Percentiles rank a stretch among this genome's conserved stretches.
These are phyloP conservation scores for Colletotrichum coccodes DNA, from an alignment of 2,329 filamentous ascomycete species.

Conservation along the genomic window DNA sequence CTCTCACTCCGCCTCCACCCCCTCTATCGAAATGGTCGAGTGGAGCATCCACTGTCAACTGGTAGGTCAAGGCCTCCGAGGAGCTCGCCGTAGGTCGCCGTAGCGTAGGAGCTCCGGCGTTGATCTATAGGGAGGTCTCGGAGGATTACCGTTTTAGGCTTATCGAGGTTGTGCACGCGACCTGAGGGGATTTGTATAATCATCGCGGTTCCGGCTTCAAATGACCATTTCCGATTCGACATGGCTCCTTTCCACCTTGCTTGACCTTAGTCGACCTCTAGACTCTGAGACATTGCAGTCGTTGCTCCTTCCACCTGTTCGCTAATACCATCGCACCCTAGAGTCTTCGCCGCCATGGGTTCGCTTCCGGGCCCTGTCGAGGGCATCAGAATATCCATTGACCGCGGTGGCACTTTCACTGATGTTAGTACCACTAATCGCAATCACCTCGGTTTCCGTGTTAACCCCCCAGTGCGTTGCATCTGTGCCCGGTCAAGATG, in stretches of 20 bases:
- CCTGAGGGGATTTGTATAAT: slow-evolving; percentile 13
- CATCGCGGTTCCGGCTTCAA: not conserved
- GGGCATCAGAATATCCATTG: slow-evolving; percentile 36
- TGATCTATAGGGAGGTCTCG: not conserved
- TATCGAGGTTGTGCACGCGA: not conserved
- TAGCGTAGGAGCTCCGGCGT: slow-evolving; percentile 20
- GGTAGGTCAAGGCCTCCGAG: not conserved
- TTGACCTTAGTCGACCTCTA: not conserved
- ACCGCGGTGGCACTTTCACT: slow-evolving; percentile 67
- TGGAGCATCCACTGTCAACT: not conserved
- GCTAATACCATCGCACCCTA: not conserved
- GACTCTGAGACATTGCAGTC: not conserved
- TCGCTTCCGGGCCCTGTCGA: slow-evolving; percentile 25
- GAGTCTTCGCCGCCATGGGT: slow-evolving; percentile 1
- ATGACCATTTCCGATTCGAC: not conserved
- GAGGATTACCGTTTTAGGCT: slow-evolving; percentile 15
- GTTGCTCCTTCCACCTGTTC: not conserved
- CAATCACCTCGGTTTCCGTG: slow-evolving; percentile 53
- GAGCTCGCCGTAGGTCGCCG: slow-evolving; percentile 11
- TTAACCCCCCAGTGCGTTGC: slow-evolving; percentile 17
- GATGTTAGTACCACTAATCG: slow-evolving; percentile 72
- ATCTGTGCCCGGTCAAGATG: slow-evolving; percentile 52
- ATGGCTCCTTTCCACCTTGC: not conserved
- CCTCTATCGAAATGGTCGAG: slow-evolving; percentile 6
- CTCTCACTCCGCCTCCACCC: slow-evolving; percentile 22